Conservation (phyloP, 345 rosid species). For the Salix purpurea region DNA sequence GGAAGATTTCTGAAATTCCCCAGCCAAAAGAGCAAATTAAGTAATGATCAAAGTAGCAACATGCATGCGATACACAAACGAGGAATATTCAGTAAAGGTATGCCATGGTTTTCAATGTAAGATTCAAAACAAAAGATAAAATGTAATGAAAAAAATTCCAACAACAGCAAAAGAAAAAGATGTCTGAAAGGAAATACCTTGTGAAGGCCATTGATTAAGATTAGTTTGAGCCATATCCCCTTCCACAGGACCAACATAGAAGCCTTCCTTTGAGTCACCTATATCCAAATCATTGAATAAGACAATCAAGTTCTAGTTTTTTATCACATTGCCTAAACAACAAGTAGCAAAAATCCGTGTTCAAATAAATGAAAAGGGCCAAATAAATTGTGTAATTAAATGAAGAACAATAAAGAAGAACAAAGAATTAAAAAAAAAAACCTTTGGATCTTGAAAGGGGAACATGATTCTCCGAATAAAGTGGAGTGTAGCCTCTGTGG, state of each 20-base stretch:
- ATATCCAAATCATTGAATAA: not conserved
- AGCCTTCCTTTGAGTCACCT: constrained; percentile 80
- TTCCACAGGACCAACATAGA: constrained; percentile 57
- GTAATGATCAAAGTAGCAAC: not conserved
- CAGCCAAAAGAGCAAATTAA: constrained; percentile 9
- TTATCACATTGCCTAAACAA: not conserved
- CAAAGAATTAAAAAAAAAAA: constrained; percentile 5
- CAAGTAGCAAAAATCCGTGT: not conserved
- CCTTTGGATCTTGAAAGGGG: constrained; percentile 36
- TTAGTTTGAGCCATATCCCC: constrained; percentile 21
- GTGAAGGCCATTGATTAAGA: constrained; percentile 69
- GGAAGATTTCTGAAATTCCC: constrained; percentile 53
- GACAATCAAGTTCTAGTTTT: not conserved
- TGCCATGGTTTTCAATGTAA: too few relatives aligned
- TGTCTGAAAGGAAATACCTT: constrained; percentile 36
- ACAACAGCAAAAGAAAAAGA: not conserved
- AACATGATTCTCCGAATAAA: constrained; percentile 52
- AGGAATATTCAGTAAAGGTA: not conserved
- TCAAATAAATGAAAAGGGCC: too few relatives aligned
- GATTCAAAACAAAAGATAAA: not conserved
- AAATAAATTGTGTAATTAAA: too few relatives aligned
- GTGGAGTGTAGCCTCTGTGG: constrained; percentile 59
- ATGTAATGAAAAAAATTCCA: not conserved
- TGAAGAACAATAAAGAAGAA: not conserved
- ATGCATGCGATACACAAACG: not conserved